Conservation (phyloP, 2,329 filamentous ascomycete genomes). For the Cladosporium sp. region DNA sequence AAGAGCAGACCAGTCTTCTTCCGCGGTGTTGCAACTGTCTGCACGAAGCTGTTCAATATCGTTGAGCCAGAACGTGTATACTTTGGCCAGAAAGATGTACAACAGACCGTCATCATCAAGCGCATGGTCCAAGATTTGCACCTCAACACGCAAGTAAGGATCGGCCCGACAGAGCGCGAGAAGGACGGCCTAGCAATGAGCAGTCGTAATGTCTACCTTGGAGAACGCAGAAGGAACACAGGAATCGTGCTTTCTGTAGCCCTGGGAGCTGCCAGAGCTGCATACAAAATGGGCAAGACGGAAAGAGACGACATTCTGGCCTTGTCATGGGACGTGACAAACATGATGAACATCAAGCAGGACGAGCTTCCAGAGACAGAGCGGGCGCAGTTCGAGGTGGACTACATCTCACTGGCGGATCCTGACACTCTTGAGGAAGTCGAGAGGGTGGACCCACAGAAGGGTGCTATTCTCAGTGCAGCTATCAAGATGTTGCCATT, state of each 20-base stretch:
- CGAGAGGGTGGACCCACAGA: conserved; percentile 65
- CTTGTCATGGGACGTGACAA: conserved; percentile 65
- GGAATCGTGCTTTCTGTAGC: conserved; percentile 73
- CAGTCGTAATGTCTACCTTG: conserved; percentile 91
- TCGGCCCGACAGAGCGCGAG: conserved; percentile 76
- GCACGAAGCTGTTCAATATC: conserved; percentile 90
- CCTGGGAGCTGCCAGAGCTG: conserved; percentile 68
- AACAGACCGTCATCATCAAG: conserved; percentile 89
- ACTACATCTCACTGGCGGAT: conserved; percentile 91
- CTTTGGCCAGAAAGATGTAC: conserved; percentile 97
- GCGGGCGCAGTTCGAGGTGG: conserved; percentile 75
- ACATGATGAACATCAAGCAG: conserved; percentile 62
- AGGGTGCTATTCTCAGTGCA: conserved; percentile 82
- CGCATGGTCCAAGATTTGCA: conserved; percentile 87
- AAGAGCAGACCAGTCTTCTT: conserved; percentile 90
- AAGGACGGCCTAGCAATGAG: conserved; percentile 84
- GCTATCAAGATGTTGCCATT: conserved; percentile 87
- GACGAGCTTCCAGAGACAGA: conserved; percentile 59
- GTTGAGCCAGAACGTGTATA: conserved; percentile 77
- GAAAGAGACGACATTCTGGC: conserved; percentile 69
- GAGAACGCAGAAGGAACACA: conserved; percentile 68
- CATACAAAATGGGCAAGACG: conserved; percentile 59
- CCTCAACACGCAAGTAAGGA: conserved; percentile 70
- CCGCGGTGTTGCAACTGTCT: conserved; percentile 91
- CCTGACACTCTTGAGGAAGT: conserved; percentile 81